Base-by-base conservation (phyloP, 108 stramenopile genomes). In the Pseudonitzschia multistriata region DNA sequence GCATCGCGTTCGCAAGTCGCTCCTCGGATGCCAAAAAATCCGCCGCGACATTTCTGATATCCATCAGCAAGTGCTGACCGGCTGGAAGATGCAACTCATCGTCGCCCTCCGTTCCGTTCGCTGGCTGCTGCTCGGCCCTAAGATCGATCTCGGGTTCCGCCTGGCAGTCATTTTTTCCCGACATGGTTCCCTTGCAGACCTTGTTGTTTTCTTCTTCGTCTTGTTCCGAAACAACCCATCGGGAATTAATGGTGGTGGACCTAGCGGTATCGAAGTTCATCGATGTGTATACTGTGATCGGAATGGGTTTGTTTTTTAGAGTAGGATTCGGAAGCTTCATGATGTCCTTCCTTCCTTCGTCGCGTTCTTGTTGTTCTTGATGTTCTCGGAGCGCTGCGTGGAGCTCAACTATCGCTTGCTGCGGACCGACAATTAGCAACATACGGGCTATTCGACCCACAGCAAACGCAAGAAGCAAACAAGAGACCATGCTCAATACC, bases 31-130 rank as follows among this genome's bases (percentile, higher is more conserved):
- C 85, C 62, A 90, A 75, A 73, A 92, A 92, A 53, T 69, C 87
- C 21, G 83, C 88, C 37, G 89, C 88, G 35, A 89, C 78, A 39
- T 85, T 81, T 62, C 82, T 79, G 62, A 93, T 86, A 72, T 93
- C 92, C 19, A 93, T 85, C 37, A 90, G 69, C 17, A 93, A 72
- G 77, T 93, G 92, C 78, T 90, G 81, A 17, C 92, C 92, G 25
- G 83, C 79, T 14, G 87, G 91, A 5, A 77, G 31, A 69, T 92
- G 86, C n/a, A 56, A 45, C 45, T 61, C 78, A 25, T 83, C 76
- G 15, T 81, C 66, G n/a, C n/a, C n/a, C n/a, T n/a, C n/a, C n/a
- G n/a, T n/a, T n/a, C n/a, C n/a, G 5, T 78, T n/a, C n/a, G n/a
- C n/a, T n/a, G n/a, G 72, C 0, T 73, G n/a, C n/a, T n/a, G n/a